Evolutionary conservation across 768 basidiomycete genomes (phyloP), one percentile per base, ranked within the genome.

Genomic region (Mycena galopus): DNA sequence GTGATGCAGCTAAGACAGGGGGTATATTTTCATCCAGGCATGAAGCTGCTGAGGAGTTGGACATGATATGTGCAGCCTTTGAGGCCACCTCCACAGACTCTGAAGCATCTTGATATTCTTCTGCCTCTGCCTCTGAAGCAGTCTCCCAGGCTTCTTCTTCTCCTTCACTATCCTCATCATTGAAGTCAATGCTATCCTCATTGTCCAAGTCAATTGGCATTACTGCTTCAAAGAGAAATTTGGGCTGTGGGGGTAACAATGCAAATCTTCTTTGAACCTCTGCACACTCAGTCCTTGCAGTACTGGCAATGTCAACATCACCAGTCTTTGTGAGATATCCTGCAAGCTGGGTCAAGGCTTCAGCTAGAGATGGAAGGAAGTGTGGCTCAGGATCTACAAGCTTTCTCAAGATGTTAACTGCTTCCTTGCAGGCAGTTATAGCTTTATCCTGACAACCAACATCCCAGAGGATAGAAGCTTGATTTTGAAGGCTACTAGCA

Each of bases 401-500:
- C 19, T 56, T 42, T 30, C 60, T 42, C 35, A 37, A 33, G 19
- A 69, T 53, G 27, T 11, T 21, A 35, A 55, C 35, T 1, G 67
- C 67, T 44, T 69, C 60, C 25, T 55, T 27, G 21, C 50, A 69
- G 60, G 60, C 47, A 2, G 21, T 3, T 4, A 57, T 32, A 23
- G 61, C 27, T n/a, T 62, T 58, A 9, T 55, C 68, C 19, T 21
- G n/a, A 11, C 30, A 10, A 25, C 30, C 53, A 30, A 57, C 4
- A 1, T 29, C n/a, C 27, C 37, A 29, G 3, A 63, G 27, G 0
- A 62, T 42, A 1, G 68, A 42, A 25, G 60, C 60, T 17, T 39
- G 35, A 56, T 62, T 55, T 19, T 30, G 51, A 4, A 69, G 60
- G 23, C 67, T 56, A 25, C 10, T n/a, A 11, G 68, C 60, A 11